Evolutionary conservation across 192 early-diverging fungal species (phyloP), one percentile per base, ranked within the genome.

Genomic region (Diversispora epigaea): DNA sequence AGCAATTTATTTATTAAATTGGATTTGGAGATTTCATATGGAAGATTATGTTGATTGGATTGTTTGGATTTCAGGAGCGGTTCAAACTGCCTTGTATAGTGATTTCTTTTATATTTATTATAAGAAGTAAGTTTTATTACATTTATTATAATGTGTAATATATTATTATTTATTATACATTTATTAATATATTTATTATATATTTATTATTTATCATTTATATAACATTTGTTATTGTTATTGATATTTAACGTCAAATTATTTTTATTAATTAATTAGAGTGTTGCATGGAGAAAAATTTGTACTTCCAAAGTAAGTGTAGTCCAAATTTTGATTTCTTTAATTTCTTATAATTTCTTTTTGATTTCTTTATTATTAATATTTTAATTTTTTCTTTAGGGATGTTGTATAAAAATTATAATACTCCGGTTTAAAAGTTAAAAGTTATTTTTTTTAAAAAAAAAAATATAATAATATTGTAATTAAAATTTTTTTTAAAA

Each of bases 61-160:
- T 76, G 89, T 92, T 43, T 95, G 95, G 86, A 61, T 95, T 58
- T 91, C 96, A 41, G 98, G 98, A 46, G 75, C 93, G 19, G 84
- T 99, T 44, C 98, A 99, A 80, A 99, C 98, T 3, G 93, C 88
- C 44, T 83, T 99, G 3, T 99, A 98, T 77, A 91, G 88, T 77
- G 98, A 99, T 83, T 99, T 99, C 81, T 97, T 98, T 85, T 98
- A 96, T 78, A 91, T 98, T 61, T 99, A 99, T 84, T 93, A 86
- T 39, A 84, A 76, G 78, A 92, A 89, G 90, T 92, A 85, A 84
- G 73, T 74, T 44, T 40, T 50, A 25, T 22, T 46, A 4, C 40
- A 10, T 39, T 54, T 70, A 15, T 14, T 7, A n/a, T 7, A n/a
- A n/a, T n/a, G n/a, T n/a, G n/a, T 21, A 5, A 47, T 0, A 10